Evolutionary conservation across 2,329 filamentous ascomycete species (phyloP).

Genomic region (Penicillium griseofulvum): DNA sequence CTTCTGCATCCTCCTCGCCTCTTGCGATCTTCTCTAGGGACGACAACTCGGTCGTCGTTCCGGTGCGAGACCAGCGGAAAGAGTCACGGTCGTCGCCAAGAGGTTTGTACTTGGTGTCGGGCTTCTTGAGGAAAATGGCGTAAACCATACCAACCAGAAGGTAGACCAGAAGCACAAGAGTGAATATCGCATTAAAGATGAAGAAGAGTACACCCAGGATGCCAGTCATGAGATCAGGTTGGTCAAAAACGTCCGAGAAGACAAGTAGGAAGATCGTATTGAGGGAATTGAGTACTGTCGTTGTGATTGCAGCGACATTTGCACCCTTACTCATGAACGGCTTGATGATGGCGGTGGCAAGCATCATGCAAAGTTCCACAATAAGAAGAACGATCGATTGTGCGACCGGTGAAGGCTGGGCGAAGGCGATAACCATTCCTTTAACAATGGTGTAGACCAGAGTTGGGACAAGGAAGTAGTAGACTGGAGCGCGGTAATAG

Average conservation of each 20-base stretch:
- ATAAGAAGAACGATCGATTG: constrained; percentile 84
- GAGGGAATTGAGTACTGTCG: constrained; percentile 82
- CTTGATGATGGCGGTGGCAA: constrained; percentile 74
- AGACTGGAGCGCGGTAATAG: constrained; percentile 90
- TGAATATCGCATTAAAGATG: constrained; percentile 79
- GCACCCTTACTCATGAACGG: constrained; percentile 99
- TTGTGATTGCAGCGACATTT: constrained; percentile 92
- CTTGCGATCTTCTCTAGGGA: constrained; percentile 84
- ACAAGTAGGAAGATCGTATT: constrained; percentile 86
- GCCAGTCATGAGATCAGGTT: constrained; percentile 77
- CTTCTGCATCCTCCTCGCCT: constrained; percentile 59
- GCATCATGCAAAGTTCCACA: constrained; percentile 74
- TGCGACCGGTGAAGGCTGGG: constrained; percentile 65
- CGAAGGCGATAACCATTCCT: constrained; percentile 80
- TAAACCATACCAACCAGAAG: constrained; percentile 73
- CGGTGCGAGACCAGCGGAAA: constrained; percentile 81
- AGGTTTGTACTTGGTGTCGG: constrained; percentile 87
- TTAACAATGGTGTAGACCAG: constrained; percentile 78
- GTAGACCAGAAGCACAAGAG: constrained; percentile 77
- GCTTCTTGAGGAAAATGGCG: constrained; percentile 86
- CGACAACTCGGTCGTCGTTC: constrained; percentile 83
- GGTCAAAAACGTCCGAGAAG: constrained; percentile 81
- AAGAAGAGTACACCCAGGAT: constrained; percentile 88
- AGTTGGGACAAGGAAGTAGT: constrained; percentile 85
- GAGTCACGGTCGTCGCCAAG: constrained; percentile 94